Base-by-base conservation (phyloP, 225 moss, liverwort and hornwort species). In the Sphagnum contortum region DNA sequence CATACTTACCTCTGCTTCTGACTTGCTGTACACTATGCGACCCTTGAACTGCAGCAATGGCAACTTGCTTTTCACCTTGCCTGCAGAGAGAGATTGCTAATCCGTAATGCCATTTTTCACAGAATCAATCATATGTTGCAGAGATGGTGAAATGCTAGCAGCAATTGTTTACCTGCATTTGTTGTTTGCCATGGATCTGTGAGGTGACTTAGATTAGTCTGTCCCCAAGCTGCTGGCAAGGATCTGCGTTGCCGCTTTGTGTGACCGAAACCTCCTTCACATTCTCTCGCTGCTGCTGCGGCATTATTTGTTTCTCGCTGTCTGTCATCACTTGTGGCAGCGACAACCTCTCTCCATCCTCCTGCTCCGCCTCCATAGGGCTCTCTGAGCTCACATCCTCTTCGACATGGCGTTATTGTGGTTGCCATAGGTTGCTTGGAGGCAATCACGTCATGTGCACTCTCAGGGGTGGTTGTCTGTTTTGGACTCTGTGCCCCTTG, bases 21-120 rank as follows among this genome's bases (percentile, higher is more conserved):
- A 81, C 81, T 76, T 91, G 83, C 91, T 91, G 79, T 91, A 91
- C 53, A 86, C 80, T 65, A 91, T 74, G 57, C 70, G 79, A 45
- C 88, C 91, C 57, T 77, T 85, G 66, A 91, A 91, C 57, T 84
- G 83, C 69, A 91, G 62, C 57, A 58, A 60, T 52, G 74, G 86
- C 59, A 70, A 60, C 66, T 73, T 78, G 0, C 73, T 74, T 62
- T 78, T 83, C 48, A 76, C 50, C 48, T 77, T 80, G 50, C 12
- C 87, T 85, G 75, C 66, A 69, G 69, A 45, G 8, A 65, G n/a
- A 70, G 48, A 49, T 55, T 59, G 49, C 59, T 50, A 1, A 63
- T 53, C 3, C 6, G 12, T 54, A 46, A 46, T 10, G 14, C 3
- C 14, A 64, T 5, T 9, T 7, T 64, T 8, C 12, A 49, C 48